Evolutionary conservation across 257 asterid genomes (phyloP).

Genomic region (Buddleja alternifolia): DNA sequence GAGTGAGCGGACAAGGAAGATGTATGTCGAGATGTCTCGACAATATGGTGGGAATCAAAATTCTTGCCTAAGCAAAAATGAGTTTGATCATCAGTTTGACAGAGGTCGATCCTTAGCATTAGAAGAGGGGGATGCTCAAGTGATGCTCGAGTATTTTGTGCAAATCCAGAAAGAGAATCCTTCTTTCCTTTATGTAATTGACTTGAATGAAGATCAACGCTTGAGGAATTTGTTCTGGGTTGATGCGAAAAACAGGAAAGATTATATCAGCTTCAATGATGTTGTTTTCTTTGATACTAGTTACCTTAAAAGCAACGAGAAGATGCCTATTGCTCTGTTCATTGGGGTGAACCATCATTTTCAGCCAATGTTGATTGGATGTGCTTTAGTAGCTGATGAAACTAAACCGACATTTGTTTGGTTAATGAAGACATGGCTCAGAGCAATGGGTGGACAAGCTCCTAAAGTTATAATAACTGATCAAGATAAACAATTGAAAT

Average conservation of each 20-base stretch:
- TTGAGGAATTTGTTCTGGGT: slow-evolving; percentile 92
- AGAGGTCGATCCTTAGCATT: slow-evolving; percentile 63
- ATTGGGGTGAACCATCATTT: slow-evolving; percentile 95
- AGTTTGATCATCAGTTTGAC: slow-evolving; percentile 58
- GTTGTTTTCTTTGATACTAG: slow-evolving; percentile 79
- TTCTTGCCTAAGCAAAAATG: slow-evolving; percentile 43
- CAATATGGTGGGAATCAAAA: slow-evolving; percentile 56
- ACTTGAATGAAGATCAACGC: slow-evolving; percentile 85
- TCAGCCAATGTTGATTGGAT: slow-evolving; percentile 90
- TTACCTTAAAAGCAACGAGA: slow-evolving; percentile 73
- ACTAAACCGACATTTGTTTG: slow-evolving; percentile 74
- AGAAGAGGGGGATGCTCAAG: slow-evolving; percentile 93
- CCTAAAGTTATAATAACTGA: slow-evolving; percentile 82
- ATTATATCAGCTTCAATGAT: slow-evolving; percentile 73
- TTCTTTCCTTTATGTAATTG: slow-evolving; percentile 76
- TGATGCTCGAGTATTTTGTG: slow-evolving; percentile 77
- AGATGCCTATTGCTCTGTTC: slow-evolving; percentile 82
- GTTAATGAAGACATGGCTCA: slow-evolving; percentile 95
- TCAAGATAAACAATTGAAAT: slow-evolving; percentile 68
- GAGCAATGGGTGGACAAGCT: slow-evolving; percentile 85
- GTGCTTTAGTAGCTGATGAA: slow-evolving; percentile 84
- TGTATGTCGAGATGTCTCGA: slow-evolving; percentile 96
- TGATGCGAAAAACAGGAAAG: slow-evolving; percentile 88
- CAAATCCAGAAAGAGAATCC: slow-evolving; percentile 79
- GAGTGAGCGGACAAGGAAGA: slow-evolving; percentile 90